Evolutionary conservation across 2,329 filamentous ascomycete species (phyloP).

Genomic region (Cladosporium sphaerospermum): DNA sequence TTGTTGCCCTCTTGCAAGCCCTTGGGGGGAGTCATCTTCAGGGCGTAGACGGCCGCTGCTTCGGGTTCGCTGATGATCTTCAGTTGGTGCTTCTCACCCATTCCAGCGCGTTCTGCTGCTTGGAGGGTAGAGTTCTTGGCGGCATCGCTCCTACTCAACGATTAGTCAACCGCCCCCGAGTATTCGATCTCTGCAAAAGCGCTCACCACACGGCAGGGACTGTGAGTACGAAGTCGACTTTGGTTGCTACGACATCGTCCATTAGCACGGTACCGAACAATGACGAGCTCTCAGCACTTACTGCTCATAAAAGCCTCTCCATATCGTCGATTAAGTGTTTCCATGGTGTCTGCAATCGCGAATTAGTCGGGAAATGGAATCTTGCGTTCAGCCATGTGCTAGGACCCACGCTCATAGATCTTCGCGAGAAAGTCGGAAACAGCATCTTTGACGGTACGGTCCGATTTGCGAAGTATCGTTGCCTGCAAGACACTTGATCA

Average conservation of each 20-base stretch:
- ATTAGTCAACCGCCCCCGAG: not conserved
- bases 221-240: slow-evolving; percentile 70
- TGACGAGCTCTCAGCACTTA: slow-evolving; percentile 50
- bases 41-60: slow-evolving; percentile 71
- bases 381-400: not conserved
- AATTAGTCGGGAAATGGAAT: no score
- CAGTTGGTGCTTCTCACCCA: slow-evolving; percentile 63
- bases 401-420: slow-evolving; percentile 48
- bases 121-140: slow-evolving; percentile 78
- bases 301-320: slow-evolving; percentile 72
- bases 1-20: slow-evolving; percentile 61
- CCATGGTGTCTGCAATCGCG: slow-evolving; percentile 58
- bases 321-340: slow-evolving; percentile 66
- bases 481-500: not conserved
- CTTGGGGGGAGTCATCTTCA: slow-evolving; percentile 73
- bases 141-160: slow-evolving; percentile 48
- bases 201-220: slow-evolving; percentile 72
- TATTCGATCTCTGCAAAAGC: no score
- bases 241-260: not conserved
- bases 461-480: slow-evolving; percentile 63
- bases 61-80: slow-evolving; percentile 78
- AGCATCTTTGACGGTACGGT: slow-evolving; percentile 72
- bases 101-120: slow-evolving; percentile 70
- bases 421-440: slow-evolving; percentile 74
- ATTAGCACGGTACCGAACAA: not conserved